Base-by-base conservation (phyloP, 176 grass and related monocot species). In the Phragmites australis region DNA sequence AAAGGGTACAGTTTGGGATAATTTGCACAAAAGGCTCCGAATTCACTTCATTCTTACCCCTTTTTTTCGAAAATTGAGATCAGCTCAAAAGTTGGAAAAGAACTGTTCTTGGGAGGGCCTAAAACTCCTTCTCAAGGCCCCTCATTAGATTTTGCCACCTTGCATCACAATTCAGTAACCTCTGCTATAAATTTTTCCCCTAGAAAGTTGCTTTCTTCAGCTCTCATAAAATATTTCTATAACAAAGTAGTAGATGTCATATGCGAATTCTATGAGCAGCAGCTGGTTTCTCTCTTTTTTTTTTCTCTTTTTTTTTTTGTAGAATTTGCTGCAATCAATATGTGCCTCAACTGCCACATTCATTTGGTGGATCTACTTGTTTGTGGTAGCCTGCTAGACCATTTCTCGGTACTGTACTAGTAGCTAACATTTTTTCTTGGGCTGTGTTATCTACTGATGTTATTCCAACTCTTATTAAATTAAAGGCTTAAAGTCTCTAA, bases 391-490 rank as follows among this genome's bases (percentile, higher is more conserved):
- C 31, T 53, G 1, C 6, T 74, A 16, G 3, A 10, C 32, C 18
- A 26, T 76, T 68, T 68, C 49, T 8, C 8, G 18, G 32, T 79
- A 19, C 25, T 65, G 37, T 54, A 72, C 66, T 59, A 14, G 63
- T 34, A 51, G 8, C 19, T 52, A 63, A 14, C 13, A n/a, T 41
- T 43, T 78, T 70, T 42, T 6, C 22, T 51, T 26, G 14, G 59
- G 34, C 34, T 80, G 56, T 80, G n/a, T 53, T 43, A 55, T 30
- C 9, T 26, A 44, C 7, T 72, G 66, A 43, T 30, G 10, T 29
- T 61, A 23, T 69, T 68, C 60, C 50, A 70, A 59, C 62, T 76
- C n/a, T 50, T 76, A 69, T 40, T 27, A 68, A 47, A 53, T 65
- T 64, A 18, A 60, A 56, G 59, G 31, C 25, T 61, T 43, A 43